Evolutionary conservation across 2,329 filamentous ascomycete species (phyloP).

Genomic region (Teratosphaeria destructans): DNA sequence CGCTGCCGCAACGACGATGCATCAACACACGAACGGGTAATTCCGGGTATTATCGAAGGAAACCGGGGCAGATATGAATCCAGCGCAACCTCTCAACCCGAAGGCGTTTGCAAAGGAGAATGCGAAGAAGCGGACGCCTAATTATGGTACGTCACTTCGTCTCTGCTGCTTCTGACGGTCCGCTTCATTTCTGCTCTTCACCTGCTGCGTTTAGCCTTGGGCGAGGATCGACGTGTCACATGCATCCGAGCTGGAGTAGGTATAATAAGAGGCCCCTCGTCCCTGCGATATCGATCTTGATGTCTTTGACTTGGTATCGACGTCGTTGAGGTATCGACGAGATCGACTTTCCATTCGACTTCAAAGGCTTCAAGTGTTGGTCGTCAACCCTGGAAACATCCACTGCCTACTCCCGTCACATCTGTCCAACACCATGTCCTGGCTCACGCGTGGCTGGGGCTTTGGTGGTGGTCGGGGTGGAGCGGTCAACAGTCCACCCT

Average conservation of each 20-base stretch:
- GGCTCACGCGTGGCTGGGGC: neutral
- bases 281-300: neutral
- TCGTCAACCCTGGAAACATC: neutral
- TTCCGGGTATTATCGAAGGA: neutral
- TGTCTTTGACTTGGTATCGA: neutral
- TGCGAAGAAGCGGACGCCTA: constrained; percentile 17
- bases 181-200: neutral
- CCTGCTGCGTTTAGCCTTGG: neutral
- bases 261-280: neutral
- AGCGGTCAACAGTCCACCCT: neutral
- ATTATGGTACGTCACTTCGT: constrained; percentile 19
- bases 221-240: neutral
- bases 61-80: neutral
- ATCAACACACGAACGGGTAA: neutral
- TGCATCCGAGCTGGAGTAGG: neutral
- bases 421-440: neutral
- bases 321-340: neutral
- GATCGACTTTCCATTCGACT: neutral
- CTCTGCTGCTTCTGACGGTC: neutral
- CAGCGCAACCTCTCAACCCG: constrained; percentile 25
- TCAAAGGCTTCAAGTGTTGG: neutral
- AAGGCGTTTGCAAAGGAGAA: constrained; percentile 27
- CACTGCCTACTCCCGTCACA: neutral
- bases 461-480: neutral
- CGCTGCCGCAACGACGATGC: neutral